Evolutionary conservation across 169 alveolate species (phyloP).

Genomic region (Eimeria sp.): DNA sequence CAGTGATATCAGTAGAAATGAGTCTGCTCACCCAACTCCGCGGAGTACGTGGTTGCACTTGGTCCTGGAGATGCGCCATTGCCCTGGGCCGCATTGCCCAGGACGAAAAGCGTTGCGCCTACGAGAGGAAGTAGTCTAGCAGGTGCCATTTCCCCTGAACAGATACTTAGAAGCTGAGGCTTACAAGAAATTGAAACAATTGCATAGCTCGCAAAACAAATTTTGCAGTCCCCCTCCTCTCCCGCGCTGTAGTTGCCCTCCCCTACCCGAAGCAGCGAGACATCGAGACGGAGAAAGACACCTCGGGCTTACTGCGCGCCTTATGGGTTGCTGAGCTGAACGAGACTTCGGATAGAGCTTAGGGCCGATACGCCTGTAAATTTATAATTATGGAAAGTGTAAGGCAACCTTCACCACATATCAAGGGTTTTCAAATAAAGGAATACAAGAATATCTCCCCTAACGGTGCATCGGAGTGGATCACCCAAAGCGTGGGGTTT

Average conservation of each 20-base stretch:
- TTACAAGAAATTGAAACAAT: neutral
- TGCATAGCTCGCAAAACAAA: neutral
- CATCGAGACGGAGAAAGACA: neutral
- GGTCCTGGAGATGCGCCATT: neutral
- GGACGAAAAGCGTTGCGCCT: neutral
- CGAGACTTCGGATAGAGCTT: neutral
- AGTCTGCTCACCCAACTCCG: neutral
- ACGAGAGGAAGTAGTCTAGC: neutral
- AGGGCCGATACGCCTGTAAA: neutral
- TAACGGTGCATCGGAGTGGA: neutral
- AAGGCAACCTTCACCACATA: neutral
- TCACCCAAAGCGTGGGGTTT: neutral
- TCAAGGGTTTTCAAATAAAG: neutral
- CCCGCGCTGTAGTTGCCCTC: neutral
- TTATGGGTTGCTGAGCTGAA: neutral
- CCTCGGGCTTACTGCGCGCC: neutral
- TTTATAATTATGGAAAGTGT: neutral
- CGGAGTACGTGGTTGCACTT: neutral
- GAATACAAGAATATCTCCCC: neutral
- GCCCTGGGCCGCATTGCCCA: conserved; percentile 10
- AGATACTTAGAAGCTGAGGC: neutral
- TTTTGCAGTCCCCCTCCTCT: neutral
- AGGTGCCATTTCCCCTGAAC: neutral
- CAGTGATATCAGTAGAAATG: neutral
- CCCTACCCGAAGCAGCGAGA: neutral